Evolutionary conservation across 495 filamentous ascomycete genomes (phyloP), one percentile per base, ranked within the genome.

Genomic region (Podospora sp.): DNA sequence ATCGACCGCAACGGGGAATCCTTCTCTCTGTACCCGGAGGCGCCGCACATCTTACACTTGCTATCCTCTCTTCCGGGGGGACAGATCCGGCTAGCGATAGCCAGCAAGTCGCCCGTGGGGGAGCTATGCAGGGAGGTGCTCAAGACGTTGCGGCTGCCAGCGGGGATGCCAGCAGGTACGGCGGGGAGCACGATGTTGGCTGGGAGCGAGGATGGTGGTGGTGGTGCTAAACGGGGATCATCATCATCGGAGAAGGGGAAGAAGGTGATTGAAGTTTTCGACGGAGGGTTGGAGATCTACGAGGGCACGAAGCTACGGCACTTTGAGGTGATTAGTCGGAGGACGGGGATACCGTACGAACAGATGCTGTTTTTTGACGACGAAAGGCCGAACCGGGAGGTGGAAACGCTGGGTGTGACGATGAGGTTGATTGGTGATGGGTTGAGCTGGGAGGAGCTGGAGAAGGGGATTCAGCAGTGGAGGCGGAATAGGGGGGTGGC

Each of bases 301-400:
- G 93, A 94, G 0, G 89, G 87, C 1, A 90, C 83, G 67, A 99
- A 99, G 85, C 88, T 90, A 20, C 85, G 87, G 74, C 95, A 99
- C 77, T 96, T 99, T 69, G 79, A 87, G 69, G 79, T 82, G 14
- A 80, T 99, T 61, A 82, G 90, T 2, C 86, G 89, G 77, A 78
- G 85, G 24, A 91, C 88, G 25, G 87, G 88, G 56, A 73, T 92
- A 20, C 78, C 78, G 57, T 96, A 88, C 72, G 83, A 87, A 52
- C 91, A 97, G 55, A 97, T 97, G 92, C 73, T 99, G 66, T 99
- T 99, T 71, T 99, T 97, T 72, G 94, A 99, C 71, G 94, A 99
- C 69, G 94, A 99, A 85, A 78, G 83, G 55, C 81, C 94, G 66
- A 99, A 99, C 76, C 79, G 84, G 46, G 92, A 96, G 77, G 94